Evolutionary conservation across 2,329 filamentous ascomycete species (phyloP).

Genomic region (Verticillium nonalfalfae): DNA sequence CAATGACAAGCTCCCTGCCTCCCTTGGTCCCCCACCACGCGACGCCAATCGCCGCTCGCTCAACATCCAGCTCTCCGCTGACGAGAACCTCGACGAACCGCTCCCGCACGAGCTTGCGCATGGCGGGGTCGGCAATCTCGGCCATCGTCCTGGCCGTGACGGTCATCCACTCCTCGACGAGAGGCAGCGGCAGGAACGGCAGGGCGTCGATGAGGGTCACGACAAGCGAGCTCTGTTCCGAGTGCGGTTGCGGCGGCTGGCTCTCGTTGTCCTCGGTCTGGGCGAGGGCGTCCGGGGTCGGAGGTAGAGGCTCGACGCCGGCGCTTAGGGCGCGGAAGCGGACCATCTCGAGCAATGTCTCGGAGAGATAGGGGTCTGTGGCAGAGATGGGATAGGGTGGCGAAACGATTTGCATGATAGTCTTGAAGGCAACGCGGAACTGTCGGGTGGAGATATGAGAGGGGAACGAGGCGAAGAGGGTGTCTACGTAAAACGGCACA

Average conservation of each 20-base stretch:
- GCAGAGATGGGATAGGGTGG: conserved; percentile 72
- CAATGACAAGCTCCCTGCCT: conserved; percentile 44
- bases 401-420: conserved; percentile 72
- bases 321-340: conserved; percentile 56
- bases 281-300: conserved; percentile 28
- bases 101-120: conserved; percentile 60
- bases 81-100: conserved; percentile 76
- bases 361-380: conserved; percentile 69
- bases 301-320: conserved; percentile 32
- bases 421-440: conserved; percentile 83
- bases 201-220: conserved; percentile 75
- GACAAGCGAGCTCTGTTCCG: conserved; percentile 71
- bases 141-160: conserved; percentile 63
- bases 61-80: conserved; percentile 82
- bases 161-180: conserved; percentile 77
- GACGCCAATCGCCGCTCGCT: conserved; percentile 71
- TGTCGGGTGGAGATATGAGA: conserved; percentile 72
- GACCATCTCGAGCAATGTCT: conserved; percentile 73
- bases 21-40: conserved; percentile 73
- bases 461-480: conserved; percentile 75
- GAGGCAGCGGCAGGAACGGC: conserved; percentile 61
- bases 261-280: conserved; percentile 14
- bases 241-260: conserved; percentile 25
- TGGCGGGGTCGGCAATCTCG: conserved; percentile 50
- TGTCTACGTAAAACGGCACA: conserved; percentile 77